These are phyloP conservation scores for Panicum miliaceum DNA, from an alignment of 176 grass and related monocot genomes.

Conservation along the genomic window DNA sequence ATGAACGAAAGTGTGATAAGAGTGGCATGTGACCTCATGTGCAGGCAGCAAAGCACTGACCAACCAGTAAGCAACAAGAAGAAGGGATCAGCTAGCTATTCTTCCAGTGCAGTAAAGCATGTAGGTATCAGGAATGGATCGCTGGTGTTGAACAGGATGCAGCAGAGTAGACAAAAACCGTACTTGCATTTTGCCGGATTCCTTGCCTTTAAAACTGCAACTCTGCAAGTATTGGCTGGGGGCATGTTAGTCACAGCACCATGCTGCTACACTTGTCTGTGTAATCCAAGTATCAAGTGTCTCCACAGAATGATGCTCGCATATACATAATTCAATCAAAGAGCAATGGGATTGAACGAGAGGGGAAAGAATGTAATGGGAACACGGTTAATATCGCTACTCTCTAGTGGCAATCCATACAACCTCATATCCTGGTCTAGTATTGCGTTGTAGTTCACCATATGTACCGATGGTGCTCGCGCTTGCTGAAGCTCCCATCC, in stretches of 20 bases:
- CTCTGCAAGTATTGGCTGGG: not conserved
- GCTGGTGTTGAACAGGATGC: not conserved
- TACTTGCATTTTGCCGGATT: conserved; percentile 39
- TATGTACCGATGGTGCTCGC: conserved; percentile 62
- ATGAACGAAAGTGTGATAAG: conserved; percentile 19
- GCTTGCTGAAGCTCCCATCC: conserved; percentile 64
- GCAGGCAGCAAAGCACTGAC: conserved; percentile 39
- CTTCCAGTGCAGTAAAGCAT: conserved; percentile 1
- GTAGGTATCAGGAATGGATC: conserved; percentile 29
- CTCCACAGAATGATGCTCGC: conserved; percentile 55
- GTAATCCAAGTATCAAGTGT: conserved; percentile 49
- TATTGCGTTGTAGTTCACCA: conserved; percentile 29
- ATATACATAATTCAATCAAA: conserved; percentile 64
- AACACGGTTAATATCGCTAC: conserved; percentile 52
- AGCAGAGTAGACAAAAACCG: conserved; percentile 22
- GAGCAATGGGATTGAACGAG: conserved; percentile 45
- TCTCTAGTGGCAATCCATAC: conserved; percentile 47
- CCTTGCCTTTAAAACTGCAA: conserved; percentile 25
- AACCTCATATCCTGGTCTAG: conserved; percentile 33
- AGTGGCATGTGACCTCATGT: conserved; percentile 55
- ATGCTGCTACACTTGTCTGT: conserved; percentile 51
- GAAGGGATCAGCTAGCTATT: conserved; percentile 30
- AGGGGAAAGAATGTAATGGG: conserved; percentile 44
- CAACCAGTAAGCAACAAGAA: conserved; percentile 32
- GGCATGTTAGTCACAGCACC: conserved; percentile 44